Percentiles rank a stretch among this genome's conserved stretches.
phyloP scores from a whole-genome alignment of 257 asterid genomes.

The Solanum dulcamara region DNA sequence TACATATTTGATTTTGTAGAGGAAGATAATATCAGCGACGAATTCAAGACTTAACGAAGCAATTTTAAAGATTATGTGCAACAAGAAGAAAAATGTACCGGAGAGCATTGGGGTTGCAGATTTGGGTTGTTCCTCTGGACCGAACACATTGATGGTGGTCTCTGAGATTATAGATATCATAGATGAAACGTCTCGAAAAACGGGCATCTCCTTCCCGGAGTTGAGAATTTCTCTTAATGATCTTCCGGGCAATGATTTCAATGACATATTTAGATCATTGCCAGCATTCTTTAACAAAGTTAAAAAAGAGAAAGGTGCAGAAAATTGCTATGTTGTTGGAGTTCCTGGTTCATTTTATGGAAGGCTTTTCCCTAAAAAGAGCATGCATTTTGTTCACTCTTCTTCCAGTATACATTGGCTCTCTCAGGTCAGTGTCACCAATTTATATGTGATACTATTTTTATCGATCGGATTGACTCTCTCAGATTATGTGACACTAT shows the following conservation, averaged over 20 bases:
- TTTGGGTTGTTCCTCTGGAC: constrained; percentile 67
- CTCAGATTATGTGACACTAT: too few species aligned
- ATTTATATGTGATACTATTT: background rate
- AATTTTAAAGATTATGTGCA: constrained; percentile 12
- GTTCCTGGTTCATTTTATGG: constrained; percentile 57
- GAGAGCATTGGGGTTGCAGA: constrained; percentile 55
- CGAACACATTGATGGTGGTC: constrained; percentile 34
- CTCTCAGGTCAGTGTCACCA: constrained; percentile 29
- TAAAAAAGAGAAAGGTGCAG: constrained; percentile 11
- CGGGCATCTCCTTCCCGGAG: constrained; percentile 30
- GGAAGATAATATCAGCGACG: constrained; percentile 32
- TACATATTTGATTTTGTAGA: constrained; percentile 23
- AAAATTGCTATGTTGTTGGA: constrained; percentile 31
- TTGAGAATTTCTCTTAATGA: constrained; percentile 48
- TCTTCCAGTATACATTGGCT: constrained; percentile 81
- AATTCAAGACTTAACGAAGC: constrained; percentile 26
- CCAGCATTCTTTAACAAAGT: constrained; percentile 31
- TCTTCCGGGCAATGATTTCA: constrained; percentile 69
- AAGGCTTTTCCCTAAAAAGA: constrained; percentile 37
- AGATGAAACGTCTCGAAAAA: background rate
- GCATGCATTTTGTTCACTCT: constrained; percentile 51
- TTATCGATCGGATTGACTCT: too few species aligned
- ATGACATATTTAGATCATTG: constrained; percentile 29
- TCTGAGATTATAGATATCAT: constrained; percentile 21
- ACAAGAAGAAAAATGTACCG: constrained; percentile 3